Conservation (phyloP, 768 basidiomycete genomes). For the Podaxis sp. region DNA sequence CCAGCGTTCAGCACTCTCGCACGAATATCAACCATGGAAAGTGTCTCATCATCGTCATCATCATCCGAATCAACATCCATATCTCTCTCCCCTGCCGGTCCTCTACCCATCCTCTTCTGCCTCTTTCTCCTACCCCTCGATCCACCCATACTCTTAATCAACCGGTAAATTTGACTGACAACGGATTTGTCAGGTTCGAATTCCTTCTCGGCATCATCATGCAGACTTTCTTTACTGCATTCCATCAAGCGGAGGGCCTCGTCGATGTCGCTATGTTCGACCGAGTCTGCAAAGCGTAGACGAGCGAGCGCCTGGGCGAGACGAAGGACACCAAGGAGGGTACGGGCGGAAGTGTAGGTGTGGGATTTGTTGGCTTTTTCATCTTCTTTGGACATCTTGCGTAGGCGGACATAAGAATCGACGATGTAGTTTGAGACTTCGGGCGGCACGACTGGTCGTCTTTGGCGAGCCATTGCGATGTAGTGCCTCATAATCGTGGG, state of each 20-base stretch:
- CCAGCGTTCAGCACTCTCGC: slow-evolving; percentile 82
- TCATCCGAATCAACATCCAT: slow-evolving; percentile 69
- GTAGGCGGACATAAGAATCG: slow-evolving; percentile 91
- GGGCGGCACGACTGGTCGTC: slow-evolving; percentile 86
- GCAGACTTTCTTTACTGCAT: slow-evolving; percentile 88
- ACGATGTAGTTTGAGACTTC: slow-evolving; percentile 92
- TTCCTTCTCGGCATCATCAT: slow-evolving; percentile 74
- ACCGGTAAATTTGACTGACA: slow-evolving; percentile 81
- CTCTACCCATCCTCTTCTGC: slow-evolving; percentile 59
- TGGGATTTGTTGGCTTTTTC: slow-evolving; percentile 85
- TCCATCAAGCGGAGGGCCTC: slow-evolving; percentile 98
- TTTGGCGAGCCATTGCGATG: slow-evolving; percentile 86
- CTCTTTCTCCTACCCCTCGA: slow-evolving; percentile 31
- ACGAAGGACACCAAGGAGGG: slow-evolving; percentile 90
- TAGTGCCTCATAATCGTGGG: slow-evolving; percentile 95
- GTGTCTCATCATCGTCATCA: slow-evolving; percentile 66
- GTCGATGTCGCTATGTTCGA: slow-evolving; percentile 87
- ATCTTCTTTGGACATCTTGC: slow-evolving; percentile 90
- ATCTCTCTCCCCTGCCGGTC: slow-evolving; percentile 68
- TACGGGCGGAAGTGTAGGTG: slow-evolving; percentile 94
- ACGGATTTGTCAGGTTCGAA: slow-evolving; percentile 74
- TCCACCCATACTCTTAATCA: slow-evolving; percentile 85
- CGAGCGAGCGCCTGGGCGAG: slow-evolving; percentile 94
- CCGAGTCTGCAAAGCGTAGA: slow-evolving; percentile 77
- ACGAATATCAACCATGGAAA: slow-evolving; percentile 86